Evolutionary conservation across 441 rosid genomes (phyloP).

Genomic region (Populus tomentosa): DNA sequence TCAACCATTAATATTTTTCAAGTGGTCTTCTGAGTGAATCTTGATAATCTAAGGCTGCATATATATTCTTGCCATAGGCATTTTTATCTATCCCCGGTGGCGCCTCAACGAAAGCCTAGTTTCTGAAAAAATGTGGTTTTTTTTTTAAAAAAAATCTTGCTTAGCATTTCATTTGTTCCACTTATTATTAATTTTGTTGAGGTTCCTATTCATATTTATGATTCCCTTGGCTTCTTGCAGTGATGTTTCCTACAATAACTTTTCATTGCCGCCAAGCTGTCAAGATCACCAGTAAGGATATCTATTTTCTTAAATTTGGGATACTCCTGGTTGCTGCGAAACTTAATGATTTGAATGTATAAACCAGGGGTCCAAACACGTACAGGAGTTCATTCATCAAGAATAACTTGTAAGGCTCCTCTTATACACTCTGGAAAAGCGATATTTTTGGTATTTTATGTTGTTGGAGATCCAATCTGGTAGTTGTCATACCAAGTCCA

Average conservation of each 20-base stretch:
- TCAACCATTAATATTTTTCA: too few relatives aligned
- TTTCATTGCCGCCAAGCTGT: constrained; percentile 24
- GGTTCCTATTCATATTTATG: too few relatives aligned
- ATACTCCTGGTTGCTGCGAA: neutral
- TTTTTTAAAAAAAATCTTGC: neutral
- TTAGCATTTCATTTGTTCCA: neutral
- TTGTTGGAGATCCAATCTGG: neutral
- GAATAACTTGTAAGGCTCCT: neutral
- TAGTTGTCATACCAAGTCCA: too few relatives aligned
- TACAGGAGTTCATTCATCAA: constrained; percentile 21
- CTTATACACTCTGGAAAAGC: neutral
- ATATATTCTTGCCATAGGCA: too few relatives aligned
- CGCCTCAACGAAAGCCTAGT: too few relatives aligned
- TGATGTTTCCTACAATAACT: constrained; percentile 40
- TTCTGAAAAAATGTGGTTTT: too few relatives aligned
- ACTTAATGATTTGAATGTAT: neutral
- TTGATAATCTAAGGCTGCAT: too few relatives aligned
- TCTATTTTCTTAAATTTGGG: neutral
- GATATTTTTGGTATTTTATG: neutral
- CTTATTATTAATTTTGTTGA: too few relatives aligned
- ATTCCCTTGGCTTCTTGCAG: constrained; percentile 14
- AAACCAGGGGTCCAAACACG: constrained; percentile 30
- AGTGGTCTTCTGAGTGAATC: too few relatives aligned
- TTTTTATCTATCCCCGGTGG: too few relatives aligned
- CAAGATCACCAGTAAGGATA: constrained; percentile 17